These are phyloP conservation scores for Fraxinus pennsylvanica DNA, from an alignment of 257 asterid species.

Conservation along the genomic window DNA sequence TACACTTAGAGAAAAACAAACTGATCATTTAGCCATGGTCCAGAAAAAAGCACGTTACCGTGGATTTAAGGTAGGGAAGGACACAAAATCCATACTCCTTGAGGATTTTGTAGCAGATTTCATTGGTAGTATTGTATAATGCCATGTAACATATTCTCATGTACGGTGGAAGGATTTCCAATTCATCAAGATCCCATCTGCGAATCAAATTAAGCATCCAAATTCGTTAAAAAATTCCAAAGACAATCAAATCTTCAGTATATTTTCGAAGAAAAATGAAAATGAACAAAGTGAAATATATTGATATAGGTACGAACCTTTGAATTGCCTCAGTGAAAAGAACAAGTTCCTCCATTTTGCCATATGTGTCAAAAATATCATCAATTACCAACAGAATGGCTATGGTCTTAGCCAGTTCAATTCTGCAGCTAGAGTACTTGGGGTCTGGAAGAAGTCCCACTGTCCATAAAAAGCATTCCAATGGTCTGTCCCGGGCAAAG, in stretches of 20 bases:
- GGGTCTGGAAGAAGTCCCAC: conserved; percentile 71
- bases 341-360: conserved; percentile 53
- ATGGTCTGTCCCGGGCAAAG: conserved; percentile 62
- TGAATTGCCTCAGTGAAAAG: conserved; percentile 63
- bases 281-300: background rate
- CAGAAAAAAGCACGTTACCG: conserved; percentile 31
- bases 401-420: conserved; percentile 62
- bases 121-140: conserved; percentile 62
- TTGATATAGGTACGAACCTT: conserved; percentile 34
- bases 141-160: conserved; percentile 78
- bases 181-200: conserved; percentile 77
- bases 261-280: background rate
- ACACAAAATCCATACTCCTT: conserved; percentile 58
- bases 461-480: conserved; percentile 71
- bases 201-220: background rate
- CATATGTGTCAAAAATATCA: conserved; percentile 65
- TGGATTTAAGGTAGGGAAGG: conserved; percentile 51
- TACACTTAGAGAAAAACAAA: too few species aligned
- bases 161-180: conserved; percentile 60
- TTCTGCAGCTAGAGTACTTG: conserved; percentile 53
- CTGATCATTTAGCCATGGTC: background rate
- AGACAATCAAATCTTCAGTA: too few species aligned
- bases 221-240: background rate
- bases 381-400: conserved; percentile 60
- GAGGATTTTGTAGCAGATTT: conserved; percentile 62